Percentiles rank a stretch among this genome's conserved stretches.
phyloP scores from a whole-genome alignment of 2,329 filamentous ascomycete species.

The Xylariaceae sp. region DNA sequence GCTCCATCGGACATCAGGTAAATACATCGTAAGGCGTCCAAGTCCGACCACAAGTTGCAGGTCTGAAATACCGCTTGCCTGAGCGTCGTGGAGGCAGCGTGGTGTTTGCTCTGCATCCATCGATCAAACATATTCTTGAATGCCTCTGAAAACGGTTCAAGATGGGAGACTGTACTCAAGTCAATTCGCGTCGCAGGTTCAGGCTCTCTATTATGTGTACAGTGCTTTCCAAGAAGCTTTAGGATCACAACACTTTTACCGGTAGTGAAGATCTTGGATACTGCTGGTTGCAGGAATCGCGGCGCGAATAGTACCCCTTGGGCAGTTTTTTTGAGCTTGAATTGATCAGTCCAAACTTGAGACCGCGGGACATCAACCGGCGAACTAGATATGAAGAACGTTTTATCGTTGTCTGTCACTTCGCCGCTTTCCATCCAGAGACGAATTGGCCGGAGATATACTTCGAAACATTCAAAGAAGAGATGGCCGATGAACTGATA shows the following conservation, averaged over 20 bases:
- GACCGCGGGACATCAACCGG: constrained; percentile 51
- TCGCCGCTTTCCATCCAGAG: constrained; percentile 80
- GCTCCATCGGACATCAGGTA: constrained; percentile 75
- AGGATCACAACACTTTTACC: constrained; percentile 86
- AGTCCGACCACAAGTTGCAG: constrained; percentile 59
- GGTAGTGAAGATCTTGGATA: constrained; percentile 70
- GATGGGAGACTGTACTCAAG: constrained; percentile 44
- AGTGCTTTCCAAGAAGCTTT: constrained; percentile 59
- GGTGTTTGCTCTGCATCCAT: constrained; percentile 74
- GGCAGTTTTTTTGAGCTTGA: constrained; percentile 56
- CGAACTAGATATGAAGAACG: constrained; percentile 68
- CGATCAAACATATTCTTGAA: constrained; percentile 64
- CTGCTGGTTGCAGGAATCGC: constrained; percentile 64
- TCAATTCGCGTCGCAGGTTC: constrained; percentile 52
- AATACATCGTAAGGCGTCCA: constrained; percentile 63
- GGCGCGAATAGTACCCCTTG: constrained; percentile 63
- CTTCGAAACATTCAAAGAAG: constrained; percentile 75
- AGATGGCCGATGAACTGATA: constrained; percentile 61
- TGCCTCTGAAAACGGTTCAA: constrained; percentile 68
- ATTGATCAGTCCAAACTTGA: constrained; percentile 72
- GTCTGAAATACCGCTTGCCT: constrained; percentile 60
- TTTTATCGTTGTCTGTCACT: constrained; percentile 57
- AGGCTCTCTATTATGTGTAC: constrained; percentile 30
- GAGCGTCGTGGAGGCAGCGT: constrained; percentile 61
- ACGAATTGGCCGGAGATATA: constrained; percentile 74